These are phyloP conservation scores for Boletellus emodensis DNA, from an alignment of 768 basidiomycete genomes.

Conservation along the genomic window DNA sequence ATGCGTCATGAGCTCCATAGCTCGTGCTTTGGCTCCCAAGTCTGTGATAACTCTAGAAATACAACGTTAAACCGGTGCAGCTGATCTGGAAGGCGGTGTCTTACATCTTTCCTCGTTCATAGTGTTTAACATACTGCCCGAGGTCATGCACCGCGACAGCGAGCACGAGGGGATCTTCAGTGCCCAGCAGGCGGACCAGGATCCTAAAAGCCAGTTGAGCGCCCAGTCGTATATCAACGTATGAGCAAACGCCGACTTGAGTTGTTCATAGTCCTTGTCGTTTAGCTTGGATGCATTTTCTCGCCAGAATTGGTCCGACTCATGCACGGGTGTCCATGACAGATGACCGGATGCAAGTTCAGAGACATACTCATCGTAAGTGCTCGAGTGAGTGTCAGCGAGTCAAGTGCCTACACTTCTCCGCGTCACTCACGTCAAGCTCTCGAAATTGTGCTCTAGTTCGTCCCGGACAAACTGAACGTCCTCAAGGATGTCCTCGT, in stretches of 20 bases:
- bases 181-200: slow-evolving; percentile 66
- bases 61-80: not conserved
- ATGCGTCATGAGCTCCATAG: slow-evolving; percentile 93
- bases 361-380: slow-evolving; percentile 93
- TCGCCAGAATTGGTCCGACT: slow-evolving; percentile 97
- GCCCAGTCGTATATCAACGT: not conserved
- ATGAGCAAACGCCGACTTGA: slow-evolving; percentile 54
- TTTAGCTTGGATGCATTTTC: slow-evolving; percentile 87
- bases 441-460: slow-evolving; percentile 79
- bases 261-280: slow-evolving; percentile 76
- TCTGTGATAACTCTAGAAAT: slow-evolving; percentile 67
- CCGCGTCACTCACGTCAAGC: slow-evolving; percentile 66
- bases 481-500: slow-evolving; percentile 94
- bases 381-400: slow-evolving; percentile 44
- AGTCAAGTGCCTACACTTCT: not conserved
- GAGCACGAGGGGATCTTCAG: slow-evolving; percentile 69
- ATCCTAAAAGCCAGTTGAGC: slow-evolving; percentile 43
- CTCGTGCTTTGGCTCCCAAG: slow-evolving; percentile 79
- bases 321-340: slow-evolving; percentile 94
- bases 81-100: slow-evolving; percentile 18
- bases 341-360: slow-evolving; percentile 88
- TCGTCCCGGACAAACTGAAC: slow-evolving; percentile 85
- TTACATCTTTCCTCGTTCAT: slow-evolving; percentile 89
- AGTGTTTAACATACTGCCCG: slow-evolving; percentile 91
- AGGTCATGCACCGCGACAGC: slow-evolving; percentile 93